Evolutionary conservation across 352 stramenopile genomes (phyloP).

Genomic region (Phytophthora megakarya): DNA sequence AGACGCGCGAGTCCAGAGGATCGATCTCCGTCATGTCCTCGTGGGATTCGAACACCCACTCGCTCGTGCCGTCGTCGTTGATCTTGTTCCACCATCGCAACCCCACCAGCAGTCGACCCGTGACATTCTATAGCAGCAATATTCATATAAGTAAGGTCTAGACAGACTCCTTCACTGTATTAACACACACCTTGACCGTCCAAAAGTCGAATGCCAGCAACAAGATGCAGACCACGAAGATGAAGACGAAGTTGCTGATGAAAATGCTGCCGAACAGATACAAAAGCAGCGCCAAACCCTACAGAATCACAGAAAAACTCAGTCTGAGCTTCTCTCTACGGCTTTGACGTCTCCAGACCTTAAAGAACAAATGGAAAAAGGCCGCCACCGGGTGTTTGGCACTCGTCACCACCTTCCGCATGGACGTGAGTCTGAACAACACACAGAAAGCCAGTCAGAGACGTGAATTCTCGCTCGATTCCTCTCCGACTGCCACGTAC

Average conservation of each 20-base stretch:
- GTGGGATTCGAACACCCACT: slow-evolving; percentile 97
- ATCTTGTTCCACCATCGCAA: slow-evolving; percentile 99
- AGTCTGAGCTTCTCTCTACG: neutral
- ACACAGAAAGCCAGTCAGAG: slow-evolving; percentile 19
- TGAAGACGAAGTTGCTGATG: slow-evolving; percentile 94
- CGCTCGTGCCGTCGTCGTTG: slow-evolving; percentile 93
- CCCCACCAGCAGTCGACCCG: slow-evolving; percentile 90
- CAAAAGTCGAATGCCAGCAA: slow-evolving; percentile 98
- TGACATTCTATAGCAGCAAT: slow-evolving; percentile 72
- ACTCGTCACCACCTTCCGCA: slow-evolving; percentile 68
- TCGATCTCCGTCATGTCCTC: slow-evolving; percentile 92
- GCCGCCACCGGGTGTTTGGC: slow-evolving; percentile 94
- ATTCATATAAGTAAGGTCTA: neutral
- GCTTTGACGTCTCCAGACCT: slow-evolving; percentile 47
- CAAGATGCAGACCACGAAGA: slow-evolving; percentile 97
- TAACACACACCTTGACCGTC: slow-evolving; percentile 91
- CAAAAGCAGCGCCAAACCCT: slow-evolving; percentile 87
- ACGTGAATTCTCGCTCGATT: neutral
- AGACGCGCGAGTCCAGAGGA: slow-evolving; percentile 90
- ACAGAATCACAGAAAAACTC: neutral
- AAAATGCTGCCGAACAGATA: slow-evolving; percentile 95
- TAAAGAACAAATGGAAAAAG: slow-evolving; percentile 98
- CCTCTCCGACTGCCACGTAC: slow-evolving; percentile 39
- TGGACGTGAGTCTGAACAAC: slow-evolving; percentile 59
- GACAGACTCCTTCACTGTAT: neutral